A percentile compares a stretch with the other conserved stretches of the same genome.
These are phyloP conservation scores for Citrullus mucosospermus DNA, from an alignment of 306 rosid genomes.

Conservation along the genomic window DNA sequence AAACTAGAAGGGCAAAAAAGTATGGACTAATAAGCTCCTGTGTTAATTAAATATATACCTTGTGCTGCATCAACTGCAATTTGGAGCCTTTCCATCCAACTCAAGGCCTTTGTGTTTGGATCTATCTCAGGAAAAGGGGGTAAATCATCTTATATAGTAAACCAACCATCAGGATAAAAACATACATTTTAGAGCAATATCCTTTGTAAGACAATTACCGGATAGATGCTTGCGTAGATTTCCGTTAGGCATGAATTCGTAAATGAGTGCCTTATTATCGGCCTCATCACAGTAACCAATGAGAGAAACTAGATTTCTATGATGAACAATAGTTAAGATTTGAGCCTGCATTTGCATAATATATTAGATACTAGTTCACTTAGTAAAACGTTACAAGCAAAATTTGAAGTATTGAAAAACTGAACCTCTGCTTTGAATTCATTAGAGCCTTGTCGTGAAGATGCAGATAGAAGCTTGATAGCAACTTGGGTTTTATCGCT, in stretches of 20 bases:
- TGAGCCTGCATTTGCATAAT: conserved; percentile 5
- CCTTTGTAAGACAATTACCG: neutral
- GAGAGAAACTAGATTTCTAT: conserved; percentile 17
- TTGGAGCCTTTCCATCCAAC: conserved; percentile 17
- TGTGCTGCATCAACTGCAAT: conserved; percentile 17
- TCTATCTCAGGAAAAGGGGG: neutral
- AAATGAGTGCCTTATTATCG: conserved; percentile 6
- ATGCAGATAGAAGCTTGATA: conserved; percentile 22
- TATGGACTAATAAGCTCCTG: neutral
- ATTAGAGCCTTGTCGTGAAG: conserved; percentile 24
- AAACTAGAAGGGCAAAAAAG: neutral
- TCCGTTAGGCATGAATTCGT: conserved; percentile 16
- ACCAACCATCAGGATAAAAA: neutral
- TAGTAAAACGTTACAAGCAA: neutral
- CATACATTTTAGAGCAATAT: neutral
- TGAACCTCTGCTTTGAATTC: conserved; percentile 26
- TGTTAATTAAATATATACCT: neutral
- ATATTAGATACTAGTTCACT: neutral
- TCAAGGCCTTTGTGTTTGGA: neutral
- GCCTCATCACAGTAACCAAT: conserved; percentile 16
- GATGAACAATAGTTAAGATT: conserved; percentile 12
- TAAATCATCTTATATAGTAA: neutral
- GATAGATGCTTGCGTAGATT: conserved; percentile 8
- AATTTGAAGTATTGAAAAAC: neutral
- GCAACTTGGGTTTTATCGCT: conserved; percentile 20